phyloP scores from a whole-genome alignment of 345 rosid genomes.

The Xanthoceras sorbifolium region DNA sequence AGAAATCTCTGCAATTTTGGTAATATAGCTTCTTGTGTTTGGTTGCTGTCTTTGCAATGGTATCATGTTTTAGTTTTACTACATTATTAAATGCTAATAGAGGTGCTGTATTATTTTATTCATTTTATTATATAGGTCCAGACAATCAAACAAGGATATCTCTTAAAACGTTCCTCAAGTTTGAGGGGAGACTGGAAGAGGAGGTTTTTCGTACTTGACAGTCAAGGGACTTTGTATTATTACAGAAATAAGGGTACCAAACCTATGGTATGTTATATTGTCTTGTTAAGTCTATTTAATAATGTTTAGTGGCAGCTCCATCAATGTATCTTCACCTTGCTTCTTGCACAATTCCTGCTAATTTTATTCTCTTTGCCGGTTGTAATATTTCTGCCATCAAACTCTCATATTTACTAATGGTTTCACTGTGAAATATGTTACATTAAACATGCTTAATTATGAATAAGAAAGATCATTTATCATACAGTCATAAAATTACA shows the following conservation, averaged over 20 bases:
- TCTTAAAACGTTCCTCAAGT: slow-evolving; percentile 70
- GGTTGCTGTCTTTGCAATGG: background rate
- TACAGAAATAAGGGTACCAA: slow-evolving; percentile 63
- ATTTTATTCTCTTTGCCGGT: background rate
- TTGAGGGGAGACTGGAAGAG: slow-evolving; percentile 83
- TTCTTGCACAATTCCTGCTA: background rate
- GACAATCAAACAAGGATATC: slow-evolving; percentile 79
- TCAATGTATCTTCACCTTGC: background rate
- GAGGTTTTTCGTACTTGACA: slow-evolving; percentile 84
- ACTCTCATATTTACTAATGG: background rate
- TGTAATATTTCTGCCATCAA: background rate
- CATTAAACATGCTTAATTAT: background rate
- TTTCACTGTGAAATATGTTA: background rate
- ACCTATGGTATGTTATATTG: slow-evolving; percentile 48
- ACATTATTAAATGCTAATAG: slow-evolving; percentile 2
- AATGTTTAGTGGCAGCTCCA: slow-evolving; percentile 6
- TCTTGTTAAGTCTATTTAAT: slow-evolving; percentile 7
- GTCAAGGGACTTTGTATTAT: slow-evolving; percentile 75
- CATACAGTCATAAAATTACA: background rate
- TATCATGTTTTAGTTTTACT: slow-evolving; percentile 9
- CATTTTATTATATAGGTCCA: slow-evolving; percentile 43
- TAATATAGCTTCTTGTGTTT: background rate
- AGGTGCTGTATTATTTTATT: slow-evolving; percentile 12
- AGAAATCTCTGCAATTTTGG: background rate
- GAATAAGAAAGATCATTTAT: background rate